Percentiles rank a stretch among this genome's conserved stretches.
phyloP scores from a whole-genome alignment of 805 yeast species.

The Monosporozyma aquatica region DNA sequence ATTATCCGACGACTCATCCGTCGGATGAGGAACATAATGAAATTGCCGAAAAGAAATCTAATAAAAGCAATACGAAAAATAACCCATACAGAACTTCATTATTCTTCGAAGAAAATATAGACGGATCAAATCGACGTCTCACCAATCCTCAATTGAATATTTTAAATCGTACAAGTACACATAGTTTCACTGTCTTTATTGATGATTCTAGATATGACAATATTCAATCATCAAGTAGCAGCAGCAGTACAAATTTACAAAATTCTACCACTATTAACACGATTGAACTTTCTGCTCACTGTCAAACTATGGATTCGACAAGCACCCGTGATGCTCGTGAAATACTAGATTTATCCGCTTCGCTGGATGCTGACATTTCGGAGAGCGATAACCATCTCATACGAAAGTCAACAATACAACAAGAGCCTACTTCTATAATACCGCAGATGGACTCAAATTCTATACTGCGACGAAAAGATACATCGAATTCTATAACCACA shows the following conservation, averaged over 20 bases:
- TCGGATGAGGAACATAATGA: background rate
- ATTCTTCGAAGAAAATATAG: background rate
- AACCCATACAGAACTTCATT: background rate
- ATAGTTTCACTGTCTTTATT: constrained; percentile 4
- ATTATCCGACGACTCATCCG: background rate
- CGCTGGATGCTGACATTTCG: no score
- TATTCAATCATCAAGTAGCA: background rate
- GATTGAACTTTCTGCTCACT: background rate
- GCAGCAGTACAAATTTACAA: background rate
- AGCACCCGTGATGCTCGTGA: no score
- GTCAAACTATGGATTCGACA: no score
- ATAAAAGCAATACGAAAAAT: background rate
- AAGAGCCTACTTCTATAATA: background rate
- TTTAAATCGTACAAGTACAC: background rate
- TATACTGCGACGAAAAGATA: background rate
- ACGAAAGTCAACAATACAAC: no score
- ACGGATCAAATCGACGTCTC: background rate
- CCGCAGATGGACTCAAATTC: background rate
- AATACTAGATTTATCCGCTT: no score
- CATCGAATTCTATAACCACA: constrained; percentile 1
- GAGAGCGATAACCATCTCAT: no score
- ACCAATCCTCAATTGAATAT: background rate
- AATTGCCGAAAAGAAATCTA: background rate
- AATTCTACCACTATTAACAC: background rate
- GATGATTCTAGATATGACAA: constrained; percentile 1